These are phyloP conservation scores for Cladophialophora yegresii DNA, from an alignment of 2,329 filamentous ascomycete species.

Conservation along the genomic window DNA sequence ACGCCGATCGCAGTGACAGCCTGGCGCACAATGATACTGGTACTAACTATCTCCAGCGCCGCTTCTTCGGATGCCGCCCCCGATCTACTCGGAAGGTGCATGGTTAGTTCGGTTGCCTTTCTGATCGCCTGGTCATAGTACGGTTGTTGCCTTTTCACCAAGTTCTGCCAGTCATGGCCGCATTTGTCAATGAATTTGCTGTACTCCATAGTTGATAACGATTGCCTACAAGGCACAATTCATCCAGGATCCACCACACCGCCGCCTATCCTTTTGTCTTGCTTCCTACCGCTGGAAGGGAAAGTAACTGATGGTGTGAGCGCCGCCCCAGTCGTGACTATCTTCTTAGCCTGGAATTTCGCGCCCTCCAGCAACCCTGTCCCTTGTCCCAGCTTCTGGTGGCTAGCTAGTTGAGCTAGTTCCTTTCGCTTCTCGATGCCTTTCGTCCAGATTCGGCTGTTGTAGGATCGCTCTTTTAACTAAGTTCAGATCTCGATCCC, in stretches of 20 bases:
- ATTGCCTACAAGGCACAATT: background rate
- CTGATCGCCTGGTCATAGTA: background rate
- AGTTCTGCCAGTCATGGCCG: background rate
- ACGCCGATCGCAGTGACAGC: background rate
- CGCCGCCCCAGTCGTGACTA: background rate
- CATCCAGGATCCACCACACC: background rate
- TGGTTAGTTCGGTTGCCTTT: background rate
- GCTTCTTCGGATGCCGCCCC: background rate
- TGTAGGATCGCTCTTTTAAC: constrained; percentile 1
- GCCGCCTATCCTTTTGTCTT: background rate
- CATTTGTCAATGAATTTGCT: background rate
- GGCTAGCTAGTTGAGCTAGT: constrained; percentile 5
- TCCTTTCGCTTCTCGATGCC: constrained; percentile 1
- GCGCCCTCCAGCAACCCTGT: background rate
- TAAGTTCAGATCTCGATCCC: constrained; percentile 8
- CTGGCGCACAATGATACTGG: background rate
- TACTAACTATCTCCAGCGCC: background rate
- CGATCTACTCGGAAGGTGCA: constrained; percentile 4
- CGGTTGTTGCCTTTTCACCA: background rate
- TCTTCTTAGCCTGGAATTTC: constrained; percentile 3
- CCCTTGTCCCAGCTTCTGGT: background rate
- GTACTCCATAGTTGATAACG: background rate
- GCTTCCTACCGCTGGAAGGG: background rate
- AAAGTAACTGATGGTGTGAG: background rate
- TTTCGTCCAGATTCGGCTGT: background rate